phyloP scores from a whole-genome alignment of 371 early-diverging fungal genomes.

The Nematocida ironsii region DNA sequence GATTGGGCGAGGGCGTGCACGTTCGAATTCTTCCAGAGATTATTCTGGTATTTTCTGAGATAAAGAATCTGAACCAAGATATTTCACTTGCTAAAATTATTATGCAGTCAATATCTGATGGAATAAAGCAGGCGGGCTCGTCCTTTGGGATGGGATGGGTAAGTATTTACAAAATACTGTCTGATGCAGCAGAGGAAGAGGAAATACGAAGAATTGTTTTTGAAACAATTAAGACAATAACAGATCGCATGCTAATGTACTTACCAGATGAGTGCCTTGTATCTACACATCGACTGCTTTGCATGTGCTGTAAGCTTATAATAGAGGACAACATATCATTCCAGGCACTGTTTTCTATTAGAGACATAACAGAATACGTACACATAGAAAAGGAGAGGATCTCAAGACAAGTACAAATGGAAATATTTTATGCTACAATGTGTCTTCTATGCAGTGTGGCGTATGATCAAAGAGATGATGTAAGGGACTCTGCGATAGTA shows the following conservation, averaged over 20 bases:
- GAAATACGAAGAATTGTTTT: constrained; percentile 20
- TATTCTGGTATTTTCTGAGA: neutral
- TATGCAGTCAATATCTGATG: constrained; percentile 20
- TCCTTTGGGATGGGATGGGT: constrained; percentile 23
- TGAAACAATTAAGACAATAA: constrained; percentile 48
- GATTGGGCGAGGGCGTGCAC: constrained; percentile 14
- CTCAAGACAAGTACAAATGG: neutral
- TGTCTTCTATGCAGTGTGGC: constrained; percentile 50
- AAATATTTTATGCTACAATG: constrained; percentile 19
- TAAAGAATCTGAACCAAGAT: neutral
- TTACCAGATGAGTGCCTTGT: constrained; percentile 33
- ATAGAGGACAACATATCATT: constrained; percentile 48
- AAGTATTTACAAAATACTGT: constrained; percentile 21
- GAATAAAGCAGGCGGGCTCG: constrained; percentile 31
- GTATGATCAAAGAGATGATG: constrained; percentile 48
- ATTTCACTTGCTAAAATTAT: neutral
- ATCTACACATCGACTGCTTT: constrained; percentile 8
- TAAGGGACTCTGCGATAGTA: constrained; percentile 48
- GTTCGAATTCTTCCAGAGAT: constrained; percentile 13
- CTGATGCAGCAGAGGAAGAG: constrained; percentile 4
- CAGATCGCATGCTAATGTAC: constrained; percentile 27
- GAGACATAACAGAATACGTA: constrained; percentile 39
- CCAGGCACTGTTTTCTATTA: constrained; percentile 35
- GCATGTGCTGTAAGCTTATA: constrained; percentile 44
- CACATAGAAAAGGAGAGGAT: neutral